phyloP scores from a whole-genome alignment of 2,329 filamentous ascomycete genomes.

The Colletotrichum spaethianum region DNA sequence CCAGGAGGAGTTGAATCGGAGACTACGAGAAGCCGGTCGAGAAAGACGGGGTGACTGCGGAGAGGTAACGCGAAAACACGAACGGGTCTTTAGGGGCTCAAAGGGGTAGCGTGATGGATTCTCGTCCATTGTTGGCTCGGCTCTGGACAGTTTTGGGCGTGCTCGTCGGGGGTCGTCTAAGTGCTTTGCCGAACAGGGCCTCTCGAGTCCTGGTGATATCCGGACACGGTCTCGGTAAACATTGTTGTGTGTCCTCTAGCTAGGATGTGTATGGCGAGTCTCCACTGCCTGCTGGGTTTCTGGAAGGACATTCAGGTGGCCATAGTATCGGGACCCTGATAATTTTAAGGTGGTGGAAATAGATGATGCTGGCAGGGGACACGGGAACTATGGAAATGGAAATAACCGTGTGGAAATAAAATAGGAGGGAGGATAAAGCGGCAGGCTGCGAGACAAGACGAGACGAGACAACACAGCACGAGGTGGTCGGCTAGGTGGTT shows the following conservation, averaged over 20 bases:
- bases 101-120: slow-evolving; percentile 20
- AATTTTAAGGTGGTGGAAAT: slow-evolving; percentile 39
- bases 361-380: slow-evolving; percentile 34
- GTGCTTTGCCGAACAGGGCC: slow-evolving; percentile 26
- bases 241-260: slow-evolving; percentile 13
- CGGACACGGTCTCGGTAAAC: background rate
- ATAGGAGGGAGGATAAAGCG: slow-evolving; percentile 2
- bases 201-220: background rate
- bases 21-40: slow-evolving; percentile 25
- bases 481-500: background rate
- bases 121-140: slow-evolving; percentile 35
- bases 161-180: slow-evolving; percentile 12
- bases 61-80: slow-evolving; percentile 21
- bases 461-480: slow-evolving; percentile 13
- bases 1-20: background rate
- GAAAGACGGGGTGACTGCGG: slow-evolving; percentile 30
- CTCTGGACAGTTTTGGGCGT: slow-evolving; percentile 13
- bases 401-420: slow-evolving; percentile 15
- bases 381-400: slow-evolving; percentile 24
- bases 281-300: slow-evolving; percentile 33
- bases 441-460: slow-evolving; percentile 28
- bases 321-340: slow-evolving; percentile 40
- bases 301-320: slow-evolving; percentile 41
- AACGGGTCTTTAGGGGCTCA: background rate
- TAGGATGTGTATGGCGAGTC: slow-evolving; percentile 26